Conservation (phyloP, 768 basidiomycete genomes). For the Lepiota venenata region DNA sequence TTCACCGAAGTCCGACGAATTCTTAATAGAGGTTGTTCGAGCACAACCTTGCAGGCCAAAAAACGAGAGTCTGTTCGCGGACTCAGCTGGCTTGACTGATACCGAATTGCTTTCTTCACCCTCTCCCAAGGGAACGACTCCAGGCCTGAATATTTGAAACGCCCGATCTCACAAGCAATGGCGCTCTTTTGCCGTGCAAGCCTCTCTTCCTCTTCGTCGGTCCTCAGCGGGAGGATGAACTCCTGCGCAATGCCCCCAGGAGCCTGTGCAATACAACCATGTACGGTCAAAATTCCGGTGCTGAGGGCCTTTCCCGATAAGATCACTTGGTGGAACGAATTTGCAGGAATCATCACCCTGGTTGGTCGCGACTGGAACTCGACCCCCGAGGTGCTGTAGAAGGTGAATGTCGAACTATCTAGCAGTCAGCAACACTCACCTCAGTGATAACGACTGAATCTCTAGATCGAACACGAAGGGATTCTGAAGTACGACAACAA, state of each 20-base stretch:
- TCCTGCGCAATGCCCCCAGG: conserved; percentile 68
- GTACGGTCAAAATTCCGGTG: conserved; percentile 65
- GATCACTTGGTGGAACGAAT: conserved; percentile 68
- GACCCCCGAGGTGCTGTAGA: conserved; percentile 74
- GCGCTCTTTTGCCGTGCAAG: conserved; percentile 55
- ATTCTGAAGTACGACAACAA: conserved; percentile 83
- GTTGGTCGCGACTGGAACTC: conserved; percentile 64
- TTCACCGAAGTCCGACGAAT: conserved; percentile 87
- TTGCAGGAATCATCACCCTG: conserved; percentile 67
- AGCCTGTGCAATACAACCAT: conserved; percentile 78
- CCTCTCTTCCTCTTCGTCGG: conserved; percentile 66
- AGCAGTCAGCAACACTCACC: conserved; percentile 42
- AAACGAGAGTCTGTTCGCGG: conserved; percentile 41
- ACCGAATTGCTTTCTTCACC: conserved; percentile 40
- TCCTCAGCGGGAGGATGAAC: conserved; percentile 72
- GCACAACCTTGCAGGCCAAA: conserved; percentile 79
- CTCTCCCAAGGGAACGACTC: conserved; percentile 65
- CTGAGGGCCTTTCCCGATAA: conserved; percentile 64
- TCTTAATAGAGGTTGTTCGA: conserved; percentile 83
- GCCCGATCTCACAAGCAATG: conserved; percentile 60
- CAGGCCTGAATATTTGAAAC: conserved; percentile 73
- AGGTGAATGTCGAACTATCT: conserved; percentile 7
- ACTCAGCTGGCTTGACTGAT: conserved; percentile 24
- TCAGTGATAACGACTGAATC: conserved; percentile 73
- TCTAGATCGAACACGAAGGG: conserved; percentile 93